Evolutionary conservation across 257 asterid species (phyloP), one percentile per base, ranked within the genome.

Genomic region (Solanum boliviense): DNA sequence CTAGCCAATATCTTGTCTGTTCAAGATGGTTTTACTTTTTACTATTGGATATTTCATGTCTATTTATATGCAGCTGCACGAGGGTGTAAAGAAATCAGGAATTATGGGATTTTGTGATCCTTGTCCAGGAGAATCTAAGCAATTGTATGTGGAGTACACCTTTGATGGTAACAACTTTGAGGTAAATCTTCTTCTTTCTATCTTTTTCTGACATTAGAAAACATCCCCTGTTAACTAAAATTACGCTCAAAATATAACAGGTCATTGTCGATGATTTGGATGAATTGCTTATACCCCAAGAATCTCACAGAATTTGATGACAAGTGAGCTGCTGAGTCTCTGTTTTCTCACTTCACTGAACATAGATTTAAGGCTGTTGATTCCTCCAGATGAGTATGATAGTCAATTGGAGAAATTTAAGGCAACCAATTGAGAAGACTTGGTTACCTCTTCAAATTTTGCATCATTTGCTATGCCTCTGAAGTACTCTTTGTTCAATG

Each of bases 71-170:
- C 95, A 97, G 99, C 95, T 97, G 35, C 98, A 97, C 31, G 95
- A 91, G 70, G 98, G 99, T 56, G 97, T 96, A 72, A 96, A 95
- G 91, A 96, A 96, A 89, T 96, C 98, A 1, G 99, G 99, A 87
- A 96, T 97, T 76, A 97, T 97, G 99, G 99, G 99, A n/a, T 97
- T 94, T 88, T 97, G 99, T 21, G 99, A 97, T 94, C 98, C 99
- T 92, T 97, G 96, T 87, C 99, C 99, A 0, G 98, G 96, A 73
- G 98, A 92, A 88, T 88, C 93, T n/a, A 97, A 96, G 93, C 93
- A 91, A 89, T 87, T 97, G 92, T 89, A 91, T 65, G 93, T 97
- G 65, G 98, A 93, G 86, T 97, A 96, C 89, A 91, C 92, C 9
- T 92, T 90, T 18, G 91, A 90, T 73, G 95, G 91, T 84, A 41